Conservation (phyloP, 129 eudicot species). For the Chrysanthemum lavandulifolium region DNA sequence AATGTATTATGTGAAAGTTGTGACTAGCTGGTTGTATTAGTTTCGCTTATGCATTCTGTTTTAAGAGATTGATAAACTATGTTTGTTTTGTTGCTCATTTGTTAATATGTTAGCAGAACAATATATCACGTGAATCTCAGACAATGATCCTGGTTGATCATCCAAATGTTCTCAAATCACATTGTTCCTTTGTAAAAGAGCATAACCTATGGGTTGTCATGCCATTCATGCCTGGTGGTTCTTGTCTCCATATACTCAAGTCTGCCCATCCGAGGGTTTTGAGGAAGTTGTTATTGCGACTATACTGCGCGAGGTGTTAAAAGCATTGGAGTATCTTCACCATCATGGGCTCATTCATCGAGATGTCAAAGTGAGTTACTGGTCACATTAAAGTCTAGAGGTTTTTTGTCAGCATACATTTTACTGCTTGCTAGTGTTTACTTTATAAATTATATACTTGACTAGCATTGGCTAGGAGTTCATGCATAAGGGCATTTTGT, state of each 20-base stretch:
- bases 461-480: slow-evolving; percentile 3
- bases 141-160: slow-evolving; percentile 93
- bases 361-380: slow-evolving; percentile 81
- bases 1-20: no score
- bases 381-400: no score
- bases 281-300: slow-evolving; percentile 93
- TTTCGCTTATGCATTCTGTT: neutral
- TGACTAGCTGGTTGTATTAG: no score
- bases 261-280: slow-evolving; percentile 81
- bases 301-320: slow-evolving; percentile 80
- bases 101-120: slow-evolving; percentile 49
- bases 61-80: slow-evolving; percentile 19
- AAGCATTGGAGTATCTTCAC: slow-evolving; percentile 89
- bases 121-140: slow-evolving; percentile 88
- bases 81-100: slow-evolving; percentile 19
- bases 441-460: neutral
- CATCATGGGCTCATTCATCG: slow-evolving; percentile 96
- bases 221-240: slow-evolving; percentile 97
- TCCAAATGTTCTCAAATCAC: slow-evolving; percentile 81
- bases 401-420: neutral
- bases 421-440: slow-evolving; percentile 4
- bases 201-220: slow-evolving; percentile 93
- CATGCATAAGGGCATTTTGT: neutral
- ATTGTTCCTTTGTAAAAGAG: slow-evolving; percentile 82
- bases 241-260: slow-evolving; percentile 90